A percentile compares a stretch with the other conserved stretches of the same genome.
Evolutionary conservation across 2,329 filamentous ascomycete genomes (phyloP).

Genomic region (Penicillium sclerotigenum): DNA sequence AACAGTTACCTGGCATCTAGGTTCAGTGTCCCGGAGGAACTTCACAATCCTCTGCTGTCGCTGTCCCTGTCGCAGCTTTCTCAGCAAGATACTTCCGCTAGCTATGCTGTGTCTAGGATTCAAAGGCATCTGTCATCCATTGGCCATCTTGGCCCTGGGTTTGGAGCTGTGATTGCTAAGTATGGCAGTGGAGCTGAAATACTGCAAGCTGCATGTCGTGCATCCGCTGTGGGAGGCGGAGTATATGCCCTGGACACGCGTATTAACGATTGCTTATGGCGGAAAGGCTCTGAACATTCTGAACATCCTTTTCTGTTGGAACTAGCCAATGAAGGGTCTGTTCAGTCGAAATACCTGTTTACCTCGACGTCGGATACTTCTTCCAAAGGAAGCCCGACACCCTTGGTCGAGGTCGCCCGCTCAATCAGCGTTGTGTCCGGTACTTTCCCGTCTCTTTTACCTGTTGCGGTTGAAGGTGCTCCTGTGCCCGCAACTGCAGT

Average conservation of each 20-base stretch:
- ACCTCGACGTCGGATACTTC: conserved; percentile 40
- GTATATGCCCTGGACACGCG: conserved; percentile 81
- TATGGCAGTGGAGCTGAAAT: conserved; percentile 90
- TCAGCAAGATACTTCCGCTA: conserved; percentile 55
- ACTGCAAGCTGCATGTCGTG: conserved; percentile 85
- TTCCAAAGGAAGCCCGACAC: conserved; percentile 11
- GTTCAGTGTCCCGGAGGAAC: conserved; percentile 65
- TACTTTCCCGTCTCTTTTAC: conserved; percentile 64
- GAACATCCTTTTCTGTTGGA: conserved; percentile 27
- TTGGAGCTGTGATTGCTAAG: conserved; percentile 85
- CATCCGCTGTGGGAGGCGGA: conserved; percentile 83
- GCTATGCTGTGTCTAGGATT: conserved; percentile 70
- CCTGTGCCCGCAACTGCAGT: conserved; percentile 67
- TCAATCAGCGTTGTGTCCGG: conserved; percentile 69
- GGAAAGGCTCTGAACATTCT: conserved; percentile 5
- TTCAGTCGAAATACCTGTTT: conserved; percentile 38
- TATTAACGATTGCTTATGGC: conserved; percentile 43
- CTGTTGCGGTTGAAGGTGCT: conserved; percentile 67
- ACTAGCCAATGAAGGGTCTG: conserved; percentile 38
- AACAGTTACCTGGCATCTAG: conserved; percentile 47
- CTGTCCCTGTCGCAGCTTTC: conserved; percentile 69
- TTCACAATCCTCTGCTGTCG: conserved; percentile 65
- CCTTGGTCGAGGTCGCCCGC: conserved; percentile 50
- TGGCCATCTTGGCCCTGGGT: conserved; percentile 82
- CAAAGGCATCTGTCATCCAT: conserved; percentile 80